phyloP scores from a whole-genome alignment of 139 green algal genomes.

The Chlamydomonas sp. region DNA sequence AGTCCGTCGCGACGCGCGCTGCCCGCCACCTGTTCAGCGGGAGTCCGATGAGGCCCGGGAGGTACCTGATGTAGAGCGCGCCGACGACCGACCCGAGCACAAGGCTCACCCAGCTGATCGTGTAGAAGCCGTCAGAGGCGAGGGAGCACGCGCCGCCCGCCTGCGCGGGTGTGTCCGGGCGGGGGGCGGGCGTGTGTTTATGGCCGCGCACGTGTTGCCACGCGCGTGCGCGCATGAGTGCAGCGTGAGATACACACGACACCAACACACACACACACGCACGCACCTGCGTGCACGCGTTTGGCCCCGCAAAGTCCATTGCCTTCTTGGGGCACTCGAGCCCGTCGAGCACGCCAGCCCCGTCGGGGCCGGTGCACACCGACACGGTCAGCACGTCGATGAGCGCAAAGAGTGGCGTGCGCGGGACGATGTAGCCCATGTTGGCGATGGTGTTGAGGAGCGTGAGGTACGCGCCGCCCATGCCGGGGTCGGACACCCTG shows the following conservation, averaged over 20 bases:
- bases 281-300: conserved; percentile 7
- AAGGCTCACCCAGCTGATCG: conserved; percentile 39
- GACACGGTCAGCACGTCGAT: conserved; percentile 47
- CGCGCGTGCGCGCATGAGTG: background rate
- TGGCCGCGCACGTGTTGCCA: background rate
- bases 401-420: conserved; percentile 58
- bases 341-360: background rate
- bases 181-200: background rate
- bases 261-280: too few relatives aligned
- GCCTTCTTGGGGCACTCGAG: conserved; percentile 21
- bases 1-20: too few relatives aligned
- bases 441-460: conserved; percentile 94
- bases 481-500: conserved; percentile 43
- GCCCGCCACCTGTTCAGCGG: conserved; percentile 21
- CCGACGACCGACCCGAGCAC: conserved; percentile 37
- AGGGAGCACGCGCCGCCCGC: conserved; percentile 27
- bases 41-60: conserved; percentile 22
- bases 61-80: conserved; percentile 20
- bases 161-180: too few relatives aligned
- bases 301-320: conserved; percentile 17
- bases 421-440: conserved; percentile 76
- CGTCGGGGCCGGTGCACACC: conserved; percentile 12
- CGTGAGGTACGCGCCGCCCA: conserved; percentile 87
- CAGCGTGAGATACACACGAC: background rate
- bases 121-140: conserved; percentile 62